Evolutionary conservation across 2,329 filamentous ascomycete species (phyloP).

Genomic region (Colletotrichum eleusines): DNA sequence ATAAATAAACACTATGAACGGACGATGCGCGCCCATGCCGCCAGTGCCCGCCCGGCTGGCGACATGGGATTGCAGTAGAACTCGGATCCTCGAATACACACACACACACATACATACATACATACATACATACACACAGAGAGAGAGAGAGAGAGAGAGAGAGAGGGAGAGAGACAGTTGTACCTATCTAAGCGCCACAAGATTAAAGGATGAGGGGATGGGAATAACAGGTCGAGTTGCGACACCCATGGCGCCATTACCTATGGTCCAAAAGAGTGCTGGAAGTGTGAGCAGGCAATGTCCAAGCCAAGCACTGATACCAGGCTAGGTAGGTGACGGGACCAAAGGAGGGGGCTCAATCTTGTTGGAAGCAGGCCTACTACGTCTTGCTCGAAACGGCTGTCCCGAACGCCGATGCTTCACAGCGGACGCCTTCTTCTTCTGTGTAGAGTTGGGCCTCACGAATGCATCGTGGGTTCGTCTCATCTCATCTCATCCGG

Average conservation of each 20-base stretch:
- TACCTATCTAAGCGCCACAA: conserved; percentile 8
- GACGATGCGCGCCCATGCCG: conserved; percentile 18
- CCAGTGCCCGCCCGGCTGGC: background rate
- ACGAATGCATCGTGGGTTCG: background rate
- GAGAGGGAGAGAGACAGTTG: too few species aligned
- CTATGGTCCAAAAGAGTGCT: background rate
- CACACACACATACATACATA: too few species aligned
- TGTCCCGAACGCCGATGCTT: conserved; percentile 33
- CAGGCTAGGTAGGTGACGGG: conserved; percentile 23
- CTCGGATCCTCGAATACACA: background rate
- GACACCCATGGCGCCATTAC: too few species aligned
- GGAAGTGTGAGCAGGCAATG: conserved; percentile 15
- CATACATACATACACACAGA: too few species aligned
- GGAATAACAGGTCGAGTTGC: background rate
- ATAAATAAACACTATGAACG: background rate
- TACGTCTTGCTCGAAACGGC: conserved; percentile 38
- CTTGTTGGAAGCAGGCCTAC: conserved; percentile 27
- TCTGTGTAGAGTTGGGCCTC: background rate
- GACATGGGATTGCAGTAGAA: background rate
- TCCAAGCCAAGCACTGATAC: too few species aligned
- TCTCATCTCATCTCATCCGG: too few species aligned
- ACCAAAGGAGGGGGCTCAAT: conserved; percentile 14
- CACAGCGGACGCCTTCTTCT: background rate
- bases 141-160: too few species aligned
- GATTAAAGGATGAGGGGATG: conserved; percentile 29